Evolutionary conservation across 495 filamentous ascomycete species (phyloP).

Genomic region (Aspergillus steynii): DNA sequence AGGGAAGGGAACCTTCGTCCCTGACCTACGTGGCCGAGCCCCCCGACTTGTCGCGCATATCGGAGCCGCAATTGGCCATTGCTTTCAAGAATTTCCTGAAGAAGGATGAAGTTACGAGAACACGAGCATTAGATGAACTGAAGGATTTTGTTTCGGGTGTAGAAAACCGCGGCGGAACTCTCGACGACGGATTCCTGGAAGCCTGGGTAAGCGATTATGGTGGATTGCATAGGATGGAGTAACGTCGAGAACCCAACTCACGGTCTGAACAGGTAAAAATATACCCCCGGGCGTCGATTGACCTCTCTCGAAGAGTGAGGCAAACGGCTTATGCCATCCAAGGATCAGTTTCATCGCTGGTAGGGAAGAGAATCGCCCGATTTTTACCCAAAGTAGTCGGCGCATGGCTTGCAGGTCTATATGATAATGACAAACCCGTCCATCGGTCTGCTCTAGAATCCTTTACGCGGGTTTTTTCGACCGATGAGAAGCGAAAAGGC

Average conservation of each 20-base stretch:
- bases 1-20: constrained; percentile 52
- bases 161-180: constrained; percentile 47
- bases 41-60: constrained; percentile 75
- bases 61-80: constrained; percentile 77
- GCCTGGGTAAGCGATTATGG: constrained; percentile 71
- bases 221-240: constrained; percentile 8
- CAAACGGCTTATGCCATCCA: constrained; percentile 78
- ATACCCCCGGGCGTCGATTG: constrained; percentile 86
- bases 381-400: constrained; percentile 74
- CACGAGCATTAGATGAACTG: constrained; percentile 90
- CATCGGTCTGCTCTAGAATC: constrained; percentile 73
- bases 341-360: constrained; percentile 67
- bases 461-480: constrained; percentile 69
- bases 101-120: constrained; percentile 88
- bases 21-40: constrained; percentile 86
- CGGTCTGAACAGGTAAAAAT: constrained; percentile 64
- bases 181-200: constrained; percentile 76
- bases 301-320: constrained; percentile 81
- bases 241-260: constrained; percentile 21
- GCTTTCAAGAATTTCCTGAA: constrained; percentile 90
- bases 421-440: constrained; percentile 78
- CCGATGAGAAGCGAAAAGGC: constrained; percentile 70
- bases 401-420: constrained; percentile 83
- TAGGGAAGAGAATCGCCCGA: constrained; percentile 77
- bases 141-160: constrained; percentile 58